These are phyloP conservation scores for Cyclocybe cylindracea DNA, from an alignment of 768 basidiomycete species.

Conservation along the genomic window DNA sequence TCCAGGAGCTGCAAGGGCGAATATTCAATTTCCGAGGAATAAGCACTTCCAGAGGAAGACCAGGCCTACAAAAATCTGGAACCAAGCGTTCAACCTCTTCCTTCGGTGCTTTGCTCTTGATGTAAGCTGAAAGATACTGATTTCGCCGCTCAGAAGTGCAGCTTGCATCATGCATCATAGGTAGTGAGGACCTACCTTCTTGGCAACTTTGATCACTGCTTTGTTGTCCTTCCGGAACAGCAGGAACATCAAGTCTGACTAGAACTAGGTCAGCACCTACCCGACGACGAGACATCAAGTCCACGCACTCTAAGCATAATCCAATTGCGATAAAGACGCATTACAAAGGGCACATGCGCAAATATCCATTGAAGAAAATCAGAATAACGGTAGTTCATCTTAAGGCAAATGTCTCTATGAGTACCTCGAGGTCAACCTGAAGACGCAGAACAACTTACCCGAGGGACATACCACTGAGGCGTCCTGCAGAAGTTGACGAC, in stretches of 20 bases:
- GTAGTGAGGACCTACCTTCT: conserved; percentile 26
- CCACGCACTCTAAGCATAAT: conserved; percentile 47
- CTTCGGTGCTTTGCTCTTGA: conserved; percentile 48
- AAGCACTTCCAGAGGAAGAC: neutral
- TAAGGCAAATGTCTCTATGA: neutral
- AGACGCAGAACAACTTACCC: conserved; percentile 35
- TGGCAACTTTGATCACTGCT: conserved; percentile 26
- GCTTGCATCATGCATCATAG: neutral
- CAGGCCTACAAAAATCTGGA: conserved; percentile 50
- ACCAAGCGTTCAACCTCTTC: conserved; percentile 46
- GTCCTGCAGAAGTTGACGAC: conserved; percentile 62
- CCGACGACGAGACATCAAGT: neutral
- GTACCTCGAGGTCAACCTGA: neutral
- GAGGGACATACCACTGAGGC: conserved; percentile 57
- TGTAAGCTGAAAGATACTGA: conserved; percentile 46
- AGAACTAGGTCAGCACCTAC: neutral
- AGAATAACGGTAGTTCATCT: conserved; percentile 45
- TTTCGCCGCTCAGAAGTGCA: too few species aligned
- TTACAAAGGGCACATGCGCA: conserved; percentile 48
- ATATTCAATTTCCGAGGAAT: neutral
- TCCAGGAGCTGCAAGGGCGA: conserved; percentile 44
- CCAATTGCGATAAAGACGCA: conserved; percentile 47
- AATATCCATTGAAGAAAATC: conserved; percentile 53
- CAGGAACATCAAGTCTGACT: conserved; percentile 40
- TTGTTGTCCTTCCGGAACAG: conserved; percentile 42